Evolutionary conservation across 257 asterid genomes (phyloP), one percentile per base, ranked within the genome.

Genomic region (Fraxinus cuspidata): DNA sequence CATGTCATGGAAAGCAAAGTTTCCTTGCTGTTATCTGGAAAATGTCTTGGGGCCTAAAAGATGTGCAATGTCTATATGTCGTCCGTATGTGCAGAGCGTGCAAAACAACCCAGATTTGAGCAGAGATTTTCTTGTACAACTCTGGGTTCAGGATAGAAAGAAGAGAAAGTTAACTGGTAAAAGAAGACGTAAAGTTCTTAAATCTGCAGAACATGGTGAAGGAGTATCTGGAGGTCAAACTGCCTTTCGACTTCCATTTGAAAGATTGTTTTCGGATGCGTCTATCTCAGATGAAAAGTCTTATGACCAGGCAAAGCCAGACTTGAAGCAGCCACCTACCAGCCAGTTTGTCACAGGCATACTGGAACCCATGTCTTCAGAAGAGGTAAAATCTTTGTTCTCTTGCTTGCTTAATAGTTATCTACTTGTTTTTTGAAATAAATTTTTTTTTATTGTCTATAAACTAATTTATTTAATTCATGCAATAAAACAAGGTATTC

Each of bases 271-370:
- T 76, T 88, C 97, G 10, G 88, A 78, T 67, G 84, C 81, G 71
- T 83, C 88, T 77, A 78, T 60, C 74, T 18, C 78, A 69, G 84
- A 81, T 70, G 87, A 79, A 65, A 77, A 75, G 74, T 75, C 90
- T 75, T 47, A 65, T 72, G 67, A 42, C 51, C 77, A 84, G 80
- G 58, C 80, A 64, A 90, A 89, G 86, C 86, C 91, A 73, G 76
- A 60, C 76, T 77, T 84, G 74, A 87, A 85, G 81, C 97, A 95
- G 80, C 93, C 97, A 67, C 96, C 96, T 56, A 81, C 89, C 51
- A 95, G 97, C 87, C 97, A 93, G 81, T 82, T 96, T 69, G 90
- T 90, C 83, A 86, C 92, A 23, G 99, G 99, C 73, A 76, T 79
- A 79, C 81, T 91, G 74, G 81, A 88, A 81, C 98, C 98, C 70